Evolutionary conservation across 208 protist species (phyloP).

Genomic region (Leptomonas pyrrhocoris): DNA sequence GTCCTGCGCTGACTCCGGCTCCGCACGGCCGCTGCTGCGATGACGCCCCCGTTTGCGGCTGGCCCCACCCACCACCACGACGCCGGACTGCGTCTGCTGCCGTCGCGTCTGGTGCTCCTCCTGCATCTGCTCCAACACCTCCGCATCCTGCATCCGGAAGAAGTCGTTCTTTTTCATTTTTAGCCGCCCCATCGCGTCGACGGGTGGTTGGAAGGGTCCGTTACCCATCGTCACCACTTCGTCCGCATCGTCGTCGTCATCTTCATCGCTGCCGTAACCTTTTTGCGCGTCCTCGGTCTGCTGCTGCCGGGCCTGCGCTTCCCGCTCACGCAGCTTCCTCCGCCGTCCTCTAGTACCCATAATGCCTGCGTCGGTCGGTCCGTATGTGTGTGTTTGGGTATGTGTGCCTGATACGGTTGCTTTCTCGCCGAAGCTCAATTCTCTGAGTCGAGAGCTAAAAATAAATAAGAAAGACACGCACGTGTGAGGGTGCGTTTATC

Average conservation of each 20-base stretch:
- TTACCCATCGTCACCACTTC: constrained; percentile 37
- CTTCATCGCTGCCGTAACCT: constrained; percentile 6
- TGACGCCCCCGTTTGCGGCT: constrained; percentile 24
- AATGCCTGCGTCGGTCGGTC: neutral
- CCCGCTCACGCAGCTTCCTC: constrained; percentile 71
- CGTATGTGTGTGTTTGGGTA: neutral
- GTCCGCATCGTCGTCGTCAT: constrained; percentile 17
- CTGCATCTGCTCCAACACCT: constrained; percentile 77
- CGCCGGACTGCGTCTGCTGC: constrained; percentile 18
- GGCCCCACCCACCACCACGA: constrained; percentile 14
- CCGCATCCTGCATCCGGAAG: constrained; percentile 81
- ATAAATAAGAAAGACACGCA: too few relatives aligned
- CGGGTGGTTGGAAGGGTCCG: constrained; percentile 53
- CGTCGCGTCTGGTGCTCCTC: constrained; percentile 75
- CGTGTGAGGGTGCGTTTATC: too few relatives aligned
- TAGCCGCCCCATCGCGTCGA: constrained; percentile 51
- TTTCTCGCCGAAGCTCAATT: too few relatives aligned
- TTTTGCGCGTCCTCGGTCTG: constrained; percentile 16
- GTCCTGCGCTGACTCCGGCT: constrained; percentile 20
- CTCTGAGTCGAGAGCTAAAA: too few relatives aligned
- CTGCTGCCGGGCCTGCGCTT: constrained; percentile 30
- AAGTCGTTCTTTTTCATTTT: constrained; percentile 87
- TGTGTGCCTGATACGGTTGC: neutral
- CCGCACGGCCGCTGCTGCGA: neutral
- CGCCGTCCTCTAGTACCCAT: constrained; percentile 89